Evolutionary conservation across 2,329 filamentous ascomycete genomes (phyloP), one percentile per base, ranked within the genome.

Genomic region (Fusarium verrucosum): DNA sequence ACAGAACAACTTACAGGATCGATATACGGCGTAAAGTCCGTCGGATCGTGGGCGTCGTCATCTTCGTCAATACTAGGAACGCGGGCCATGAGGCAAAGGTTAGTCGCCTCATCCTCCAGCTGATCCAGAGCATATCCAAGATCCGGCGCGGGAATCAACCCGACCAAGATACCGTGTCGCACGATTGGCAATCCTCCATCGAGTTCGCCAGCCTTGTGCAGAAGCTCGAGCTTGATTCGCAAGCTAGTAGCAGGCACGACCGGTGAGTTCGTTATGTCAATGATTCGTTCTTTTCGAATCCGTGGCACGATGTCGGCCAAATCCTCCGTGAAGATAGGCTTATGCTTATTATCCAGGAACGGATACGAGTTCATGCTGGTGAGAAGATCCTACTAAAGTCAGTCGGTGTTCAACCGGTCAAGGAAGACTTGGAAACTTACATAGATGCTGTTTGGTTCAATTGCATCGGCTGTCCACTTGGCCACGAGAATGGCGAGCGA

Each of bases 331-430:
- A 97, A 97, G 17, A 96, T 83, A 2, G 94, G 94, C 68, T 96
- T 93, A 62, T 94, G 87, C 76, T 97, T 98, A 79, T 96, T 96
- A 78, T 97, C 93, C n/a, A 99, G 85, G 80, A 96, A 97, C 0
- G 95, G 95, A 68, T 98, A 99, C 4, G 92, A 91, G 77, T 99
- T 98, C 90, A 99, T 94, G 74, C 95, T 93, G 0, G 94, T 98
- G 17, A 98, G 82, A 11, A 98, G 85, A 74, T 98, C 95, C 87
- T 91, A 13, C 22, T 13, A 4, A 14, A 22, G 59, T 72, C 23
- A 73, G 73, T 46, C 16, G 44, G 10, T 32, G 8, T 5, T 16
- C 23, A 4, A 2, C 5, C 22, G 9, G 13, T 8, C 10, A 17
- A 13, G 10, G 9, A 30, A 16, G 28, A 10, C 16, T 10, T 6